Evolutionary conservation across 164 flowering plant species (phyloP).

Genomic region (Chimonanthus salicifolius): DNA sequence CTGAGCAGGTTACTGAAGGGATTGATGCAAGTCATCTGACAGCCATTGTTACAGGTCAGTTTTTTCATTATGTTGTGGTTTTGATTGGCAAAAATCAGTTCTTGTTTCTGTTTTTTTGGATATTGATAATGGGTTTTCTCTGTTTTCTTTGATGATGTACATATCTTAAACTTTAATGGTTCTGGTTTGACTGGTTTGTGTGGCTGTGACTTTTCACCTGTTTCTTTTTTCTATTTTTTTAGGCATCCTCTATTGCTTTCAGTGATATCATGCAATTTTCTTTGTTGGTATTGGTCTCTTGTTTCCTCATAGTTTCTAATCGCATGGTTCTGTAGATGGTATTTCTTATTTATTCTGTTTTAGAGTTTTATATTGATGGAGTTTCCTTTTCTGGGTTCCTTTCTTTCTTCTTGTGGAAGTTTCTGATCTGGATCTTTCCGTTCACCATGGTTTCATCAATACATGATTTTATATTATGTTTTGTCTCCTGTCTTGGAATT

Average conservation of each 20-base stretch:
- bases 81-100: neutral
- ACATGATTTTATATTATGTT: no score
- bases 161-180: neutral
- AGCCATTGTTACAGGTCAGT: constrained; percentile 66
- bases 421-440: neutral
- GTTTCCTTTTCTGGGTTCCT: neutral
- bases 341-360: constrained; percentile 3
- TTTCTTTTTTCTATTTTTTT: neutral
- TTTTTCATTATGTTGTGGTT: neutral
- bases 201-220: neutral
- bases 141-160: neutral
- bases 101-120: neutral
- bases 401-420: neutral
- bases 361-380: neutral
- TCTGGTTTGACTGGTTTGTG: neutral
- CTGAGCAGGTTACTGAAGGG: constrained; percentile 71
- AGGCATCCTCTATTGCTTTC: neutral
- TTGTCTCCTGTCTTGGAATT: neutral
- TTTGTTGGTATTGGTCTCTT: neutral
- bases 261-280: neutral
- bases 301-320: neutral
- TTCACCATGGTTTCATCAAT: neutral
- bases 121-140: neutral
- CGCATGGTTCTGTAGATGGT: neutral
- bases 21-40: constrained; percentile 64